A percentile compares a stretch with the other conserved stretches of the same genome.
Evolutionary conservation across 257 asterid genomes (phyloP).

Genomic region (Capsicum rhomboideum): DNA sequence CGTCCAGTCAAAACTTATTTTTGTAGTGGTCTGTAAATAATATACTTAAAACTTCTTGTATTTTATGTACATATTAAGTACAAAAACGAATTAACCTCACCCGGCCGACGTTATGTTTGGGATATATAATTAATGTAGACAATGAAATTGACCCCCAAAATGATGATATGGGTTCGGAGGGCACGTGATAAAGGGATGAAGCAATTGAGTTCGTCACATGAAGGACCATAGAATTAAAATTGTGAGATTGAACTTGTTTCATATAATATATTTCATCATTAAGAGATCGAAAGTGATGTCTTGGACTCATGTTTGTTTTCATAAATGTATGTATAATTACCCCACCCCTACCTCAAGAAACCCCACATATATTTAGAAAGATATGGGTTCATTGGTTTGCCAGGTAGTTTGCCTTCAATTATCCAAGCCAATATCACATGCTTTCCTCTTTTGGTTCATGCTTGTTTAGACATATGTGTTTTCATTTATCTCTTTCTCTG

Average conservation of each 20-base stretch:
- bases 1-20: too few species aligned
- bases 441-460: not conserved
- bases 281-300: not conserved
- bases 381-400: not conserved
- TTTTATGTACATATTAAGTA: not conserved
- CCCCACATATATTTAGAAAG: not conserved
- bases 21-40: not conserved
- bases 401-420: slow-evolving; percentile 4
- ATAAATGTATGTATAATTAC: not conserved
- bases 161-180: not conserved
- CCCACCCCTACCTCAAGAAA: not conserved
- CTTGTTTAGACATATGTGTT: not conserved
- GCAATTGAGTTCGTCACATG: not conserved
- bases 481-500: not conserved
- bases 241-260: not conserved
- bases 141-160: not conserved
- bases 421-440: slow-evolving; percentile 1
- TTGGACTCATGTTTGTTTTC: not conserved
- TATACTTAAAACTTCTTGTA: too few species aligned
- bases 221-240: not conserved
- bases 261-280: not conserved
- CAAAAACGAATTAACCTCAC: not conserved
- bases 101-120: not conserved
- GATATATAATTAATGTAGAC: not conserved
- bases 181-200: slow-evolving; percentile 1